Conservation (phyloP, 768 basidiomycete species). For the Rhodotorula paludigena region DNA sequence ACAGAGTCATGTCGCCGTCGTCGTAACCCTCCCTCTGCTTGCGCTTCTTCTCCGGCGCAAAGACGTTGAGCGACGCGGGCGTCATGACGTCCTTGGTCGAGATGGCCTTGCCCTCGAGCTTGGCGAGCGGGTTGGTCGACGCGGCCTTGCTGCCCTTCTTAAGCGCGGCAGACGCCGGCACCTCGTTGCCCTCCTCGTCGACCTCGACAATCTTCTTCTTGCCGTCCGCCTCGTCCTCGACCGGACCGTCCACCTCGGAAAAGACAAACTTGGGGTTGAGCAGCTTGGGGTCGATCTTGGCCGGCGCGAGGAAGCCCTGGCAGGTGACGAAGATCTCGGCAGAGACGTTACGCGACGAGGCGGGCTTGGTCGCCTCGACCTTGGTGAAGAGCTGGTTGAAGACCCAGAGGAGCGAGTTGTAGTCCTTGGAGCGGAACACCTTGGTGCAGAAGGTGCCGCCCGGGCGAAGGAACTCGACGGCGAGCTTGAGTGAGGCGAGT, state of each 20-base stretch:
- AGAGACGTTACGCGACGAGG: conserved; percentile 95
- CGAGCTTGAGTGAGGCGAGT: conserved; percentile 52
- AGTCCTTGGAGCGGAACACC: conserved; percentile 95
- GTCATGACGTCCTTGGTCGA: conserved; percentile 50
- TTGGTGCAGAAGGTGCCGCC: conserved; percentile 94
- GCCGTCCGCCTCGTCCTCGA: not conserved
- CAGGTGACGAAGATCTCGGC: conserved; percentile 99
- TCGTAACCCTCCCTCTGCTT: conserved; percentile 89
- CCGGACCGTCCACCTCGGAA: conserved; percentile 64
- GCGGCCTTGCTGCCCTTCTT: conserved; percentile 7
- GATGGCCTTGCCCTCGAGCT: conserved; percentile 24
- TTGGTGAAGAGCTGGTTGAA: conserved; percentile 92
- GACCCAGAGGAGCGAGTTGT: conserved; percentile 98
- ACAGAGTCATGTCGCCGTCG: conserved; percentile 87
- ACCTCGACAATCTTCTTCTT: not conserved
- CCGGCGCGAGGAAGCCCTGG: conserved; percentile 87
- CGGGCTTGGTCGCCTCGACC: conserved; percentile 98
- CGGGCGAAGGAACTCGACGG: conserved; percentile 80
- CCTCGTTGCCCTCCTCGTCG: not conserved
- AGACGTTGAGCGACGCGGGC: conserved; percentile 73
- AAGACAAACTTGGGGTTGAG: conserved; percentile 96
- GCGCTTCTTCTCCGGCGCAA: conserved; percentile 94
- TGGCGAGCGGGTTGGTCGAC: conserved; percentile 33
- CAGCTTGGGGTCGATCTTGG: conserved; percentile 94
- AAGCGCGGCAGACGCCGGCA: not conserved